Conservation (phyloP, 768 basidiomycete genomes). For the Tulasnella sp. region DNA sequence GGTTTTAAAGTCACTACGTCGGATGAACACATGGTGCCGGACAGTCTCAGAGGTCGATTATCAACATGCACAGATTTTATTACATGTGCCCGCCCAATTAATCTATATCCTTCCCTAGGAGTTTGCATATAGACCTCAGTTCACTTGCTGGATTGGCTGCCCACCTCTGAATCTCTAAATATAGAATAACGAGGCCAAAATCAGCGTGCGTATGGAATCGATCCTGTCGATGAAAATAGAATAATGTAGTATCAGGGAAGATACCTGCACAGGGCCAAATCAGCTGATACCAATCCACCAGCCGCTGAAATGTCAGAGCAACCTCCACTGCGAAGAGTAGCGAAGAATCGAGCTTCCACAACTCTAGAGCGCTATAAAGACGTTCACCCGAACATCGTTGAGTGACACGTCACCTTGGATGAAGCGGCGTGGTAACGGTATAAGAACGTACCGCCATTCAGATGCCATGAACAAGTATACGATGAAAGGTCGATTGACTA, state of each 20-base stretch:
- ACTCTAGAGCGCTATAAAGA: not conserved
- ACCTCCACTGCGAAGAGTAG: constrained; percentile 7
- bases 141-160: too few relatives aligned
- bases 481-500: not conserved
- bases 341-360: constrained; percentile 4
- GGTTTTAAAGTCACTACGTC: too few relatives aligned
- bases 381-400: not conserved
- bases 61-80: too few relatives aligned
- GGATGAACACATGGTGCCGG: too few relatives aligned
- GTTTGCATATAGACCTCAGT: too few relatives aligned
- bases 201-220: too few relatives aligned
- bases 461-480: constrained; percentile 6
- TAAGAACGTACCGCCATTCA: not conserved
- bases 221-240: too few relatives aligned
- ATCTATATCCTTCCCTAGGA: too few relatives aligned
- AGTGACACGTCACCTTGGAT: not conserved
- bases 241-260: not conserved
- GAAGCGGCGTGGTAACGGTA: not conserved
- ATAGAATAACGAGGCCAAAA: too few relatives aligned
- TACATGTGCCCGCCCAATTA: too few relatives aligned
- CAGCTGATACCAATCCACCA: not conserved
- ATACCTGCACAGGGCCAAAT: constrained; percentile 13
- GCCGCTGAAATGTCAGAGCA: not conserved
- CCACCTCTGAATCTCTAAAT: too few relatives aligned
- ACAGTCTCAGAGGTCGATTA: too few relatives aligned